These are phyloP conservation scores for Mycena olivaceomarginata DNA, from an alignment of 768 basidiomycete genomes.

Conservation along the genomic window DNA sequence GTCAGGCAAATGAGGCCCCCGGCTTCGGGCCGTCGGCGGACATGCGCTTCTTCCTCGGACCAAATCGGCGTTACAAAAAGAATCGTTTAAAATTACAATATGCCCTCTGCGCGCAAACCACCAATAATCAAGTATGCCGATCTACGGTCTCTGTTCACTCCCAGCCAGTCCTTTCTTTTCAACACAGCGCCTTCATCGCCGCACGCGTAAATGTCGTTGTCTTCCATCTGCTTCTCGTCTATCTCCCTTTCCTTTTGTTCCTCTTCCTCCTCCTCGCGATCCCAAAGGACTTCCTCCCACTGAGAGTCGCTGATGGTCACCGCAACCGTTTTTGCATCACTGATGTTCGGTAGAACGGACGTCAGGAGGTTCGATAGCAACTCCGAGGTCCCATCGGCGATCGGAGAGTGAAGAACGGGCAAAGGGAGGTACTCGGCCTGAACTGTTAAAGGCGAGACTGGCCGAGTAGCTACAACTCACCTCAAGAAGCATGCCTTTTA, in stretches of 20 bases:
- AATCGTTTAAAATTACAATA: slow-evolving; percentile 48
- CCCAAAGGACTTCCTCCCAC: slow-evolving; percentile 90
- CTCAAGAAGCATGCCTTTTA: slow-evolving; percentile 92
- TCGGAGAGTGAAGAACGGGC: slow-evolving; percentile 78
- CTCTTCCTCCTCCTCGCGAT: slow-evolving; percentile 77
- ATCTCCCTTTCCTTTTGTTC: slow-evolving; percentile 52
- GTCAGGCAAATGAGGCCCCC: slow-evolving; percentile 12
- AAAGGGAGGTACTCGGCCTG: slow-evolving; percentile 91
- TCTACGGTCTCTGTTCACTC: slow-evolving; percentile 85
- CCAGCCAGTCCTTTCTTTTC: slow-evolving; percentile 82
- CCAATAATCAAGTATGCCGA: slow-evolving; percentile 89
- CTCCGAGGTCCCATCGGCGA: slow-evolving; percentile 81
- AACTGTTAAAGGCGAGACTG: slow-evolving; percentile 24
- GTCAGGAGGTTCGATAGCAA: slow-evolving; percentile 85
- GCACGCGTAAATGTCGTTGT: slow-evolving; percentile 76
- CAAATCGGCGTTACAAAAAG: slow-evolving; percentile 44
- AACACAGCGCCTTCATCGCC: slow-evolving; percentile 71
- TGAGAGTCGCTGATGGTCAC: slow-evolving; percentile 86
- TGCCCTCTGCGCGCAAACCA: slow-evolving; percentile 82
- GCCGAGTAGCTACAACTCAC: slow-evolving; percentile 57
- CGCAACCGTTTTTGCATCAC: slow-evolving; percentile 84
- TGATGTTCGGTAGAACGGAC: slow-evolving; percentile 83
- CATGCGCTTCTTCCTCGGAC: neutral
- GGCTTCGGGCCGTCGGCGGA: neutral
- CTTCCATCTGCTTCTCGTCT: slow-evolving; percentile 46